Evolutionary conservation across 2,329 filamentous ascomycete species (phyloP).

Genomic region (Aspergillus sp.): DNA sequence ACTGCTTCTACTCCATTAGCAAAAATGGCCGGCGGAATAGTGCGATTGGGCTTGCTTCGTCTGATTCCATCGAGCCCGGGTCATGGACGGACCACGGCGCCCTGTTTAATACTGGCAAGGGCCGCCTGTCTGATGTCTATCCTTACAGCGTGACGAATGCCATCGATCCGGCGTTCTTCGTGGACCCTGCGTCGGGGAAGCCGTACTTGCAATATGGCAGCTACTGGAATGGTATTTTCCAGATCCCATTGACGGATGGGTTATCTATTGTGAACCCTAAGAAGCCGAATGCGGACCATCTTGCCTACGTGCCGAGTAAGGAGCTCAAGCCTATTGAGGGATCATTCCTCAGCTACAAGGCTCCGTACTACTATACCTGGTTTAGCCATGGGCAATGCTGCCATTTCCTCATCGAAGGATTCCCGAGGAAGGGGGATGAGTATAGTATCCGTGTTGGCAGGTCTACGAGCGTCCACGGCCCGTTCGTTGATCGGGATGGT

Average conservation of each 20-base stretch:
- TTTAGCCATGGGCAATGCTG: slow-evolving; percentile 43
- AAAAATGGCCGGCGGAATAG: slow-evolving; percentile 29
- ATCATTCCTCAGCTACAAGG: slow-evolving; percentile 35
- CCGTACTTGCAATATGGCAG: slow-evolving; percentile 37
- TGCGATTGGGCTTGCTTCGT: slow-evolving; percentile 38
- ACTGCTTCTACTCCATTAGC: slow-evolving; percentile 40
- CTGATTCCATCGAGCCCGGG: slow-evolving; percentile 22
- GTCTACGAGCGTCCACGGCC: slow-evolving; percentile 32
- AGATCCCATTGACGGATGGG: slow-evolving; percentile 33
- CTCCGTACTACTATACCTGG: slow-evolving; percentile 41
- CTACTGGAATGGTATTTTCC: slow-evolving; percentile 38
- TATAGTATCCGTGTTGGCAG: slow-evolving; percentile 40
- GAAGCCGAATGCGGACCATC: slow-evolving; percentile 27
- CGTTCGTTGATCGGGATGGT: slow-evolving; percentile 35
- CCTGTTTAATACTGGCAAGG: slow-evolving; percentile 31
- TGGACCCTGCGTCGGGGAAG: slow-evolving; percentile 23
- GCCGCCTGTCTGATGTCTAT: slow-evolving; percentile 23
- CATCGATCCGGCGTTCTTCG: slow-evolving; percentile 36
- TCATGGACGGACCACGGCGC: slow-evolving; percentile 38
- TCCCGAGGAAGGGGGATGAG: slow-evolving; percentile 32
- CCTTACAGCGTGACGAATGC: slow-evolving; percentile 39
- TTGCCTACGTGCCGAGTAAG: slow-evolving; percentile 24
- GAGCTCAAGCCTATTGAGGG: slow-evolving; percentile 33
- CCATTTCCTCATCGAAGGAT: slow-evolving; percentile 22
- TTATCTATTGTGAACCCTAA: slow-evolving; percentile 26